Percentiles rank a stretch among this genome's conserved stretches.
Conservation (phyloP, 345 rosid genomes). For the Pseudoturritis turrita region DNA sequence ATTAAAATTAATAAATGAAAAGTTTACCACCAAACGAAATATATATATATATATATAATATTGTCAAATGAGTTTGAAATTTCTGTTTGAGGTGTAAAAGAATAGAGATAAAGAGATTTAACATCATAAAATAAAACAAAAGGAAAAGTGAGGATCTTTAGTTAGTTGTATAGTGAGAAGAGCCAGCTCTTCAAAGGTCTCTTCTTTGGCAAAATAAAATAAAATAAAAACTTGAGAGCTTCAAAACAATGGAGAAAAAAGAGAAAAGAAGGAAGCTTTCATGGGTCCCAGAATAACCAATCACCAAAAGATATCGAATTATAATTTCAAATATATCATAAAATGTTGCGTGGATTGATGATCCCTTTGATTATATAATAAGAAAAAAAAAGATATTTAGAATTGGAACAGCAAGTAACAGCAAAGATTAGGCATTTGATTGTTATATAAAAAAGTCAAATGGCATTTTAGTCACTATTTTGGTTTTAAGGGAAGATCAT, state of each 20-base stretch:
- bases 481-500: background rate
- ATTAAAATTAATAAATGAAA: background rate
- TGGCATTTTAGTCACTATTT: slow-evolving; percentile 16
- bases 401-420: slow-evolving; percentile 33
- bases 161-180: background rate
- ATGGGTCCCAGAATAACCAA: slow-evolving; percentile 25
- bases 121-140: background rate
- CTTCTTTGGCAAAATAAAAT: background rate
- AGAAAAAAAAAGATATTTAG: background rate
- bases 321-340: background rate
- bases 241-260: slow-evolving; percentile 1
- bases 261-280: slow-evolving; percentile 7
- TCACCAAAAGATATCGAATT: slow-evolving; percentile 19
- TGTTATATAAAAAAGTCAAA: slow-evolving; percentile 24
- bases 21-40: background rate
- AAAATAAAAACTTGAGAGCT: background rate
- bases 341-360: slow-evolving; percentile 15
- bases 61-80: background rate
- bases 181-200: background rate
- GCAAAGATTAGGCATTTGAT: slow-evolving; percentile 28
- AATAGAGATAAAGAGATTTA: background rate
- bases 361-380: background rate
- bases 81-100: slow-evolving; percentile 3
- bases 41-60: background rate
- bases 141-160: slow-evolving; percentile 19